Base-by-base conservation (phyloP, 2,329 filamentous ascomycete species). In the Rutstroemia sp. region DNA sequence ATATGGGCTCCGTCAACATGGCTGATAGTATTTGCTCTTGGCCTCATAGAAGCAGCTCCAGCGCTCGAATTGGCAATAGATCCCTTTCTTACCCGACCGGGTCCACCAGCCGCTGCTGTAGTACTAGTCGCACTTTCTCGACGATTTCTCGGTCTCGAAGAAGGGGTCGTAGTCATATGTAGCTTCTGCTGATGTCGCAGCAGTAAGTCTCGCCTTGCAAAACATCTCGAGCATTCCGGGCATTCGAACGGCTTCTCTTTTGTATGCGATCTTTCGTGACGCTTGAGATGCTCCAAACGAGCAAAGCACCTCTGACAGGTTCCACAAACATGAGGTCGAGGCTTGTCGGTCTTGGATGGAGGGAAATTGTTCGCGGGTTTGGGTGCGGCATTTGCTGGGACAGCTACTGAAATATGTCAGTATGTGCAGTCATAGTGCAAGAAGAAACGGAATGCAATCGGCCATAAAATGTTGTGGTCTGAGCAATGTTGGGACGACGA, bases 241-340 rank as follows among this genome's bases (percentile, higher is more conserved):
- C 94, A 99, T 73, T 96, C 91, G 67, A 99, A 99, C 1, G 94
- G 94, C 77, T 99, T 99, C 75, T 99, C 69, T 54, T 99, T 96
- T 46, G 92, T 96, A 71, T 96, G 92, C n/a, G 91, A 96, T 61
- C 94, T 84, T 75, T 97, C 94, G 73, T 99, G 94, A 59, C 94
- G 87, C 76, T 99, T 99, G 64, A 99, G 77, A 72, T 99, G 94
- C 75, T 99, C 94, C 66, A 99, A 77, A 59, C 94, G 86, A 58
- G 94, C 94, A 72, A 99, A 99, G 34, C 90, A 95, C 63, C 94
- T 86, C 67, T 86, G 83, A 72, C 94, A 99, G 49, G 92, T 97
- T 42, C 79, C 84, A 76, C 94, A 99, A 59, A 95, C 86, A 73
- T 99, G 94, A 62, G 94, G 94, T 62, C 92, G 84, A 56, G 94